Evolutionary conservation across 148 eudicot species (phyloP).

Genomic region (Heliosperma pusillum): DNA sequence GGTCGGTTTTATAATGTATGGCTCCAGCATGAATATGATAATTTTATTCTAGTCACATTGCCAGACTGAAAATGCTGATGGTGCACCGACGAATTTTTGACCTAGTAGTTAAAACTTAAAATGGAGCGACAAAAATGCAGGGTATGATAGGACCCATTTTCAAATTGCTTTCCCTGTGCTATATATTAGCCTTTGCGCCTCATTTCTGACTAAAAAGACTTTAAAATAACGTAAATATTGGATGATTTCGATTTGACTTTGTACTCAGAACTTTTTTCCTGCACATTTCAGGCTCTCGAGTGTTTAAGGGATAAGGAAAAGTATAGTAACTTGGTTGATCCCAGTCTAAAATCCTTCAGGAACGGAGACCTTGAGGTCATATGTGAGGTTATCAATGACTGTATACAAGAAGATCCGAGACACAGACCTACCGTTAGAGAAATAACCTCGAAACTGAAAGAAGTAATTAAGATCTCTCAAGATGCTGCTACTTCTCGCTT

Average conservation of each 20-base stretch:
- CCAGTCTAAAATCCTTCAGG: conserved; percentile 34
- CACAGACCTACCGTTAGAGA: conserved; percentile 33
- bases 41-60: background rate
- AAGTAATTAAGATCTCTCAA: conserved; percentile 32
- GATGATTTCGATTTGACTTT: no score
- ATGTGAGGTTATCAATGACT: conserved; percentile 32
- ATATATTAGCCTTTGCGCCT: no score
- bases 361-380: conserved; percentile 28
- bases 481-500: conserved; percentile 40
- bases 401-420: conserved; percentile 33
- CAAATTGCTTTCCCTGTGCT: no score
- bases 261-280: background rate
- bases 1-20: no score
- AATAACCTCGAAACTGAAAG: conserved; percentile 28
- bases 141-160: no score
- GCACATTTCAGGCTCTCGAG: conserved; percentile 25
- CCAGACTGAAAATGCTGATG: background rate
- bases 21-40: background rate
- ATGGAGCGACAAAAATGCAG: no score
- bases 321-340: conserved; percentile 33
- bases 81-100: background rate
- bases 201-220: background rate
- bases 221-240: background rate
- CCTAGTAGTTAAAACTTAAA: background rate
- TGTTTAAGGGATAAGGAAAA: conserved; percentile 30